These are phyloP conservation scores for Oxalis stricta DNA, from an alignment of 441 rosid species.

Conservation along the genomic window DNA sequence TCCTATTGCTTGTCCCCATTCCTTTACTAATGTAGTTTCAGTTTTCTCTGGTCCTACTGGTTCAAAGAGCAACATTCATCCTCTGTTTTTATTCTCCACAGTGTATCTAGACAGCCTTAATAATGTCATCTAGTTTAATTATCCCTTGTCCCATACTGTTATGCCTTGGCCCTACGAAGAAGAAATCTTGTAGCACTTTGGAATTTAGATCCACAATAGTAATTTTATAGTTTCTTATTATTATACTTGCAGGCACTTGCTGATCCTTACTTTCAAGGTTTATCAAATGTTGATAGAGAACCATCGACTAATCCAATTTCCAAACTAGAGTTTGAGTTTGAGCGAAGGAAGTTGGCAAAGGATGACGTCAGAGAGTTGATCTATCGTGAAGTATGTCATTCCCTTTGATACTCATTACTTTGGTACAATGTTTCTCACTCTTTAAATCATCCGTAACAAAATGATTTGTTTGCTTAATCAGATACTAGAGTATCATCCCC, in stretches of 20 bases:
- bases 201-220: neutral
- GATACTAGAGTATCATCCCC: constrained; percentile 98
- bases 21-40: too few species aligned
- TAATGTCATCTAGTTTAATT: too few species aligned
- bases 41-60: too few species aligned
- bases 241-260: constrained; percentile 58
- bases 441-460: constrained; percentile 6
- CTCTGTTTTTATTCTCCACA: too few species aligned
- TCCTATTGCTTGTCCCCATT: too few species aligned
- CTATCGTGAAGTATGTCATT: constrained; percentile 67
- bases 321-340: constrained; percentile 95
- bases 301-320: constrained; percentile 84
- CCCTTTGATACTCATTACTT: constrained; percentile 6
- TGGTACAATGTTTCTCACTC: constrained; percentile 5
- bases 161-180: neutral
- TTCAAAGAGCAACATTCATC: too few species aligned
- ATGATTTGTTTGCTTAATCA: constrained; percentile 16
- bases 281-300: constrained; percentile 83
- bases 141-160: neutral
- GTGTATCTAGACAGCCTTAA: too few species aligned
- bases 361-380: constrained; percentile 96
- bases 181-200: neutral
- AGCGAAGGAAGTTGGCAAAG: constrained; percentile 78
- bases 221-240: constrained; percentile 5
- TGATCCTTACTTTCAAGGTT: constrained; percentile 77